Evolutionary conservation across 805 yeast species (phyloP), one percentile per base, ranked within the genome.

Genomic region (Zygoascus ofunaensis): DNA sequence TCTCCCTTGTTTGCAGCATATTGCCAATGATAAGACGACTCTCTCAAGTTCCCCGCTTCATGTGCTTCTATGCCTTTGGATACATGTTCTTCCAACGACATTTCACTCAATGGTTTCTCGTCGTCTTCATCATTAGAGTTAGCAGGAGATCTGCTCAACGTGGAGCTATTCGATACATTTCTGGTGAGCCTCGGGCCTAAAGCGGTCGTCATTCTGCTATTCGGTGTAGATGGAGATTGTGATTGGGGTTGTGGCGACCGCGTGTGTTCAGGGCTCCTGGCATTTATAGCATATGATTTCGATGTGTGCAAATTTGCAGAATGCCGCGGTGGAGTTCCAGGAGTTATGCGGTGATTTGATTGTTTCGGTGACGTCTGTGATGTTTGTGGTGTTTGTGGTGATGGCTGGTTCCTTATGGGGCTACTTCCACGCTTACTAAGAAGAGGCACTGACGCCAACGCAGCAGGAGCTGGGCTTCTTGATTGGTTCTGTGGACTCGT

Each of bases 1-100:
- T 73, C 70, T 5, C 85, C 83, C n/a, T 66, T 61, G 44, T 69
- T 68, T 4, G 89, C 82, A 1, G 85, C 82, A 24, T 72, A 67
- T 50, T 76, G 79, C 44, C 84, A 64, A 51, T 79, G 84, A 53
- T 79, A 76, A 1, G 87, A 72, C 2, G 87, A 80, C 54, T 80
- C 90, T 38, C 78, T 70, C 32, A 76, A 72, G 42, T 79, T 74
- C 1, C 85, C 86, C 26, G 71, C 61, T 34, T 71, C 71, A 43
- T 83, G 68, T 39, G 77, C 62, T 15, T 44, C 55, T 46, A 54
- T 59, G 15, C 64, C 62, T 20, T 45, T 53, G 44, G 51, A 47
- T 49, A 57, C 50, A 39, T 59, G 60, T 24, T 59, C 62, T 30
- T 57, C 61, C n/a, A 49, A 37, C 1, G 54, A 42, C 50, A 55